Evolutionary conservation across 2,329 filamentous ascomycete genomes (phyloP).

Genomic region (Tolypocladium album): DNA sequence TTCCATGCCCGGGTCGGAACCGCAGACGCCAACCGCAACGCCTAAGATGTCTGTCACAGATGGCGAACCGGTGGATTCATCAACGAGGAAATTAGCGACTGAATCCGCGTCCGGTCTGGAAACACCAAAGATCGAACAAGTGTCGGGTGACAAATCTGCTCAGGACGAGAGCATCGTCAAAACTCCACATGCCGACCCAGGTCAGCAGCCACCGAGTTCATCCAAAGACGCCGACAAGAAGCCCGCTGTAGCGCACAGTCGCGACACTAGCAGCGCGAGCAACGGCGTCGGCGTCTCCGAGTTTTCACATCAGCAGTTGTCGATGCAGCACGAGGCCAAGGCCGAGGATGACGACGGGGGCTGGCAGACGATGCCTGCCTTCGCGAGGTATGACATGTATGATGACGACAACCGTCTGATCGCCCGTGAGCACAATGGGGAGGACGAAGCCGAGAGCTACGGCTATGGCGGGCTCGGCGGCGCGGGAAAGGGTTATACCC

Average conservation of each 20-base stretch:
- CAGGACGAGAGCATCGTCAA: background rate
- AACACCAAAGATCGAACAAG: background rate
- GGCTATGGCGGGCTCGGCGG: slow-evolving; percentile 73
- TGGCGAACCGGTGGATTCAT: background rate
- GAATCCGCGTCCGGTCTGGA: background rate
- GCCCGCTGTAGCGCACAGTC: slow-evolving; percentile 15
- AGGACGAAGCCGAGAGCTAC: slow-evolving; percentile 55
- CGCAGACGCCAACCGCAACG: background rate
- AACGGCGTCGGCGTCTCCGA: slow-evolving; percentile 48
- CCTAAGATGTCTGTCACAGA: background rate
- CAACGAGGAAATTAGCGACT: background rate
- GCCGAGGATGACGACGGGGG: slow-evolving; percentile 49
- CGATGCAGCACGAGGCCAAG: slow-evolving; percentile 43
- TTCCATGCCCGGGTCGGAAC: background rate
- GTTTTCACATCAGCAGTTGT: slow-evolving; percentile 81
- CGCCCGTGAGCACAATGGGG: slow-evolving; percentile 67
- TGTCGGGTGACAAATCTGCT: background rate
- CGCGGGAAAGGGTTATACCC: slow-evolving; percentile 89
- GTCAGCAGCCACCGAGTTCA: slow-evolving; percentile 3
- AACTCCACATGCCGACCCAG: slow-evolving; percentile 2
- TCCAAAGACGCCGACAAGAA: slow-evolving; percentile 5
- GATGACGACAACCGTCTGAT: slow-evolving; percentile 86
- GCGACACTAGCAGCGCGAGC: slow-evolving; percentile 29
- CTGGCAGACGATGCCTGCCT: slow-evolving; percentile 93
- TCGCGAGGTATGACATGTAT: slow-evolving; percentile 88